Base-by-base conservation (phyloP, 106 monocot species). In the Allium sativum region DNA sequence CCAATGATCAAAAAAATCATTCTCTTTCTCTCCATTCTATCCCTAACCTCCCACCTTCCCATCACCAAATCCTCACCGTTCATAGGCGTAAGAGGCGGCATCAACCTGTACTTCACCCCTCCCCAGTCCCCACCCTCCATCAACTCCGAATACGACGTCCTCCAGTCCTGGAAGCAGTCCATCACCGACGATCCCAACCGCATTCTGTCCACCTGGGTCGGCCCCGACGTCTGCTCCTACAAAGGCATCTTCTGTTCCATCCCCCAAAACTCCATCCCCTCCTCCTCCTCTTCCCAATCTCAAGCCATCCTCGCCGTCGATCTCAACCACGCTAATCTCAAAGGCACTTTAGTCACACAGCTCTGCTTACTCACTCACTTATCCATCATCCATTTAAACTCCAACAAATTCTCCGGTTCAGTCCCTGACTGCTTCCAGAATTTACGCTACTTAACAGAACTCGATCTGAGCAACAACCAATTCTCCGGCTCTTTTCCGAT, bases 391-490 rank as follows among this genome's bases (percentile, higher is more conserved):
- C 87, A 87, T 71, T 78, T 87, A 66, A 87, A 88, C 84, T 67
- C 56, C 73, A 93, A 93, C 77, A 41, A 79, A 21, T 82, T 93
- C 82, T 48, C 65, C 7, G 92, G 92, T 48, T 47, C 76, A 0
- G 46, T 87, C 70, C 92, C 92, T 7, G 76, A 73, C 65, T 58
- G 78, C 40, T 52, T 92, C 65, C 31, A 43, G 9, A 58, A 74
- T n/a, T 68, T 92, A 9, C 69, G 65, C 15, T 76, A 67, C 64
- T 70, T 88, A 48, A 56, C 79, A 4, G 93, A 93, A 68, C 81
- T 93, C 17, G 93, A 93, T 62, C 88, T 93, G 53, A 93, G 93
- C 82, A 88, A 88, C 84, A 93, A 93, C 72, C 74, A 46, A 51
- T 67, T 93, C 73, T 70, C 88, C 0, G 93, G 93, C 12, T 68